Evolutionary conservation across 352 stramenopile genomes (phyloP).

Genomic region (Phytophthora melonis): DNA sequence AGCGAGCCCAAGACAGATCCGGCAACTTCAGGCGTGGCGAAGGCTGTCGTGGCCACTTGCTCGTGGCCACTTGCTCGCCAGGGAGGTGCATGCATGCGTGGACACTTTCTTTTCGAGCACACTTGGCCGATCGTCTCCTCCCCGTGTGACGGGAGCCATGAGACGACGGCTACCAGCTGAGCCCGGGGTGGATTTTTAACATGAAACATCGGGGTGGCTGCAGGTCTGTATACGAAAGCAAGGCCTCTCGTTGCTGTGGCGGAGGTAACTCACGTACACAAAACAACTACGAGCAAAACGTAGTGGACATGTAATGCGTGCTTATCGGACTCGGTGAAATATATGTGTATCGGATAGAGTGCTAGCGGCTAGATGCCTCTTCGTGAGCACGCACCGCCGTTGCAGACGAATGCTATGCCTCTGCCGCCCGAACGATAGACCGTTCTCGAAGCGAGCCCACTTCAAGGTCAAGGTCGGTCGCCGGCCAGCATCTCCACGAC

Average conservation of each 20-base stretch:
- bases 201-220: background rate
- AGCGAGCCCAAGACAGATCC: too few relatives aligned
- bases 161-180: background rate
- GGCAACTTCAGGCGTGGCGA: too few relatives aligned
- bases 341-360: background rate
- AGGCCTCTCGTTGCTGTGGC: background rate
- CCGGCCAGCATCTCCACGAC: background rate
- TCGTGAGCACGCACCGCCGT: background rate
- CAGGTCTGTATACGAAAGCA: background rate
- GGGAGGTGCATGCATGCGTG: background rate
- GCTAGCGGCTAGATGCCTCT: background rate
- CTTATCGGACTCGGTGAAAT: background rate
- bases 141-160: background rate
- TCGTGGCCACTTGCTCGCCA: background rate
- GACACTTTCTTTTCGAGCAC: too few relatives aligned
- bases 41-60: background rate
- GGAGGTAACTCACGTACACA: too few relatives aligned
- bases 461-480: background rate
- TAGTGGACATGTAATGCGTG: background rate
- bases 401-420: background rate
- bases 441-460: background rate
- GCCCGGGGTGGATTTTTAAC: background rate
- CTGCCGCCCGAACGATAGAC: constrained; percentile 1
- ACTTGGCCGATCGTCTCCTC: background rate
- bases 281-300: background rate